Conservation (phyloP, 139 green algal species). For the Haematococcus lacustris region DNA sequence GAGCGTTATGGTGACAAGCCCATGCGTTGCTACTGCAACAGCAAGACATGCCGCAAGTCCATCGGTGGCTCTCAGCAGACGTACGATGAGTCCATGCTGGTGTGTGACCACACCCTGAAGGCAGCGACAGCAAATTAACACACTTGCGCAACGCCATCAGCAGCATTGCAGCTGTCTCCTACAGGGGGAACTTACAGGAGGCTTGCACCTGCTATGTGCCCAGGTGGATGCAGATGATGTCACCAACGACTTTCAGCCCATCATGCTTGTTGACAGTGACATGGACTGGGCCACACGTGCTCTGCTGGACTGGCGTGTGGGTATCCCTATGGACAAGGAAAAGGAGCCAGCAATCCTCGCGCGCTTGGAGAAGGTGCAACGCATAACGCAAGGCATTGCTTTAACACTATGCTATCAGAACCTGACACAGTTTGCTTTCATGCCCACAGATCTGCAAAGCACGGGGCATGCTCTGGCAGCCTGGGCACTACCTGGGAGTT, state of each 20-base stretch:
- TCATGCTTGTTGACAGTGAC: slow-evolving; percentile 65
- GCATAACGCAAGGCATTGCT: no score
- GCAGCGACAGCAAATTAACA: no score
- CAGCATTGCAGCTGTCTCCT: not conserved
- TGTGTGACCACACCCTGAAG: no score
- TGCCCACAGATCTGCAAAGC: slow-evolving; percentile 36
- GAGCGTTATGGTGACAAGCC: slow-evolving; percentile 89
- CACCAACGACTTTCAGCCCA: slow-evolving; percentile 59
- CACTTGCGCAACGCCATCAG: no score
- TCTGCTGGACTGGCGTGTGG: slow-evolving; percentile 65
- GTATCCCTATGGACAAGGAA: slow-evolving; percentile 15
- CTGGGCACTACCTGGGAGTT: slow-evolving; percentile 17
- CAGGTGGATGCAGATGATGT: slow-evolving; percentile 30
- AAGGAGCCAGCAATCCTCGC: slow-evolving; percentile 13
- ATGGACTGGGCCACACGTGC: slow-evolving; percentile 47
- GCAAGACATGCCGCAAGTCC: slow-evolving; percentile 53
- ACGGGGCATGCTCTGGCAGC: slow-evolving; percentile 30
- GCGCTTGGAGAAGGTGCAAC: slow-evolving; percentile 39
- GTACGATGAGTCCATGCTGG: slow-evolving; percentile 20
- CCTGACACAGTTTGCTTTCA: no score
- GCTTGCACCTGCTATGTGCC: no score
- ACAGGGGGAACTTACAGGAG: not conserved
- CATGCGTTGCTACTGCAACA: slow-evolving; percentile 59
- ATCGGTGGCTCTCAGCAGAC: slow-evolving; percentile 65
- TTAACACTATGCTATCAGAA: no score